Conservation (phyloP, 202 grass and related monocot genomes). For the Elaeis oleifera region DNA sequence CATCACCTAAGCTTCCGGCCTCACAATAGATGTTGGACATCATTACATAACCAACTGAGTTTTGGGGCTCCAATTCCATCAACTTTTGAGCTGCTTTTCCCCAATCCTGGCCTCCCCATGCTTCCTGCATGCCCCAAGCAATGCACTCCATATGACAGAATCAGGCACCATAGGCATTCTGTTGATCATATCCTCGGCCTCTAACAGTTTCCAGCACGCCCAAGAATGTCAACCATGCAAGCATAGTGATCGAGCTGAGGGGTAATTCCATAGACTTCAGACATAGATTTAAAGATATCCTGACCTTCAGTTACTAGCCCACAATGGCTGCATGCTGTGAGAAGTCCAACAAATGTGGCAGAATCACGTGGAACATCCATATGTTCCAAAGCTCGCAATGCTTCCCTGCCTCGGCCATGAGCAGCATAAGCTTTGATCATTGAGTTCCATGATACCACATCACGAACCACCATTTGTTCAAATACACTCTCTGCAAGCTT, state of each 20-base stretch:
- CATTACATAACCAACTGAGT: constrained; percentile 20
- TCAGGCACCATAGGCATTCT: constrained; percentile 12
- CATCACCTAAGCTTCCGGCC: constrained; percentile 2
- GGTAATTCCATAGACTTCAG: constrained; percentile 10
- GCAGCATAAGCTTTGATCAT: constrained; percentile 22
- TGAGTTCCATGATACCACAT: constrained; percentile 23
- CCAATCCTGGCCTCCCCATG: constrained; percentile 7
- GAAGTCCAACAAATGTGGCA: constrained; percentile 12
- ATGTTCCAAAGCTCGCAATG: constrained; percentile 4
- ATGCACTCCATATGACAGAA: constrained; percentile 21
- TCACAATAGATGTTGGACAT: constrained; percentile 18
- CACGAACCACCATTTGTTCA: constrained; percentile 5
- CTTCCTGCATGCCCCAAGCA: constrained; percentile 25
- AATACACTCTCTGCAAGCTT: constrained; percentile 11
- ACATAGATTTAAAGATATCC: constrained; percentile 11
- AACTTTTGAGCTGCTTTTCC: constrained; percentile 16
- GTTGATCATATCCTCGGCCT: constrained; percentile 6
- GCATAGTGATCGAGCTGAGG: constrained; percentile 24
- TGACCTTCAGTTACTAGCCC: constrained; percentile 17
- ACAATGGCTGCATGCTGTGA: constrained; percentile 16
- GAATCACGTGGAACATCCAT: constrained; percentile 21
- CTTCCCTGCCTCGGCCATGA: constrained; percentile 10
- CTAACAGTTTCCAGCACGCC: constrained; percentile 11
- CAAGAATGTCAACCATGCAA: constrained; percentile 24
- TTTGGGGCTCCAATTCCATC: constrained; percentile 18